Evolutionary conservation across 2,329 filamentous ascomycete species (phyloP).

Genomic region (Alternaria arborescens): DNA sequence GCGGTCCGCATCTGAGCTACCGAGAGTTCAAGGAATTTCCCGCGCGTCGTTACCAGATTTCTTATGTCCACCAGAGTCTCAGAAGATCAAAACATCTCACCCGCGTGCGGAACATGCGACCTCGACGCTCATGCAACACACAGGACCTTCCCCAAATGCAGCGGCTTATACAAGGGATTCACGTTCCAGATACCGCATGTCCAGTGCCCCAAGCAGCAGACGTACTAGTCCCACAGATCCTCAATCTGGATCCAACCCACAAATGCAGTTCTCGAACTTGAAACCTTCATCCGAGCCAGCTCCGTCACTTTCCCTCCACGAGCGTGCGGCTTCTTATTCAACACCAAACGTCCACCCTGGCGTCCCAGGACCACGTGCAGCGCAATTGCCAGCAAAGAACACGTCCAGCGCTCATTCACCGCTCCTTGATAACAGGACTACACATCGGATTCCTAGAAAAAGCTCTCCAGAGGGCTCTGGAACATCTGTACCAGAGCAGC

Average conservation of each 20-base stretch:
- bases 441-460: not conserved
- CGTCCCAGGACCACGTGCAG: not conserved
- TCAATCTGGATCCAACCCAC: not conserved
- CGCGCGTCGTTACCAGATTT: conserved; percentile 23
- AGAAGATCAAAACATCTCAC: conserved; percentile 15
- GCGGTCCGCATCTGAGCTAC: conserved; percentile 15
- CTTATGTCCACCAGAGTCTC: conserved; percentile 21
- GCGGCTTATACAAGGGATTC: conserved; percentile 3
- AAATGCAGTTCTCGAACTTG: not conserved
- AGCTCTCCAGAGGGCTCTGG: not conserved
- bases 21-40: conserved; percentile 15
- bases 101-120: not conserved
- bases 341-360: not conserved
- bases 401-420: not conserved
- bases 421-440: not conserved
- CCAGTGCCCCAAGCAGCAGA: conserved; percentile 18
- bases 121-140: not conserved
- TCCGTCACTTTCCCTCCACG: not conserved
- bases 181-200: conserved; percentile 23
- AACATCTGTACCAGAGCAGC: not conserved
- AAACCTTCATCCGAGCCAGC: not conserved
- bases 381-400: not conserved
- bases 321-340: not conserved
- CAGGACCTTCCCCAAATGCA: not conserved
- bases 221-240: conserved; percentile 9